These are phyloP conservation scores for Phoenix roebelenii DNA, from an alignment of 176 grass and related monocot species.

Conservation along the genomic window DNA sequence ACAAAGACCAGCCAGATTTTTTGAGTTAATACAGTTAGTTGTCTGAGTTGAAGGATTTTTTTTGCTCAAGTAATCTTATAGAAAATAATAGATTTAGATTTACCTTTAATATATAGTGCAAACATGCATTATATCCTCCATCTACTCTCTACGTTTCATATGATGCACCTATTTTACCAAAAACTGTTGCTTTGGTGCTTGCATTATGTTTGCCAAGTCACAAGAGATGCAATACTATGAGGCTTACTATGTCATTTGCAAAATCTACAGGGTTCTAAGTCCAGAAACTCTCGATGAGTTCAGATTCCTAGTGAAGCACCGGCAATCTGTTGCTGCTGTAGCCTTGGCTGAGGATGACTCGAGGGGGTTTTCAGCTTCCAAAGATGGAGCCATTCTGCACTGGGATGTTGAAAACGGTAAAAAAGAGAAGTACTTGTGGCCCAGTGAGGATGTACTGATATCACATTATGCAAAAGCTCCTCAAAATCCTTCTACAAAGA, in stretches of 20 bases:
- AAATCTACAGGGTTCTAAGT: slow-evolving; percentile 41
- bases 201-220: no score
- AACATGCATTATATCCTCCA: no score
- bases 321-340: slow-evolving; percentile 57
- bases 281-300: slow-evolving; percentile 51
- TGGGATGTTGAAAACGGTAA: slow-evolving; percentile 79
- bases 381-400: slow-evolving; percentile 66
- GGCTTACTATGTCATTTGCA: not conserved
- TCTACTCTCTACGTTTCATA: no score
- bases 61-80: no score
- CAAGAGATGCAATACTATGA: not conserved
- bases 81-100: no score
- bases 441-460: slow-evolving; percentile 55
- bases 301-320: slow-evolving; percentile 54
- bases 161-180: no score
- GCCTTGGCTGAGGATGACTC: slow-evolving; percentile 56
- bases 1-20: no score
- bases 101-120: no score
- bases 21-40: no score
- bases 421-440: slow-evolving; percentile 72
- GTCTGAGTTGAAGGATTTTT: no score
- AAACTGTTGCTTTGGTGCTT: no score
- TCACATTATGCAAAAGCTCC: slow-evolving; percentile 65
- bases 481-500: slow-evolving; percentile 43
- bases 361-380: slow-evolving; percentile 74